A percentile compares a stretch with the other conserved stretches of the same genome.
phyloP scores from a whole-genome alignment of 1,139 yeast species.

The Arxiozyma heterogenica region DNA sequence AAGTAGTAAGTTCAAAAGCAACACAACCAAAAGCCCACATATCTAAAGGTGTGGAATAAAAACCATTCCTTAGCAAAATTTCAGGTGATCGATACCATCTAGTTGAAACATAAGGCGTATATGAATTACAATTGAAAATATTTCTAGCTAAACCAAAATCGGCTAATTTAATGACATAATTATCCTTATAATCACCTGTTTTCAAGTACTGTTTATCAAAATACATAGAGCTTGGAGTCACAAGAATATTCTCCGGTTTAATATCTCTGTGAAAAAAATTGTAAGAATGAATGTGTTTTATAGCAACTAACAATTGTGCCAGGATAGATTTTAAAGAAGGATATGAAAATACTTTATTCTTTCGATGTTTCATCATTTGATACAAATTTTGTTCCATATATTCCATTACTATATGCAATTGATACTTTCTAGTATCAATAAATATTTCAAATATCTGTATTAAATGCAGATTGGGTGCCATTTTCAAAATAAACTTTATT shows the following conservation, averaged over 20 bases:
- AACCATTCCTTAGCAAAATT: slow-evolving; percentile 57
- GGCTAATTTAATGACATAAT: slow-evolving; percentile 68
- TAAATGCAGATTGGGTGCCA: slow-evolving; percentile 64
- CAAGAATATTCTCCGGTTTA: slow-evolving; percentile 83
- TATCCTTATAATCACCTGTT: slow-evolving; percentile 34
- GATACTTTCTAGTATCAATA: slow-evolving; percentile 48
- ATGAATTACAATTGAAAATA: slow-evolving; percentile 44
- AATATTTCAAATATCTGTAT: slow-evolving; percentile 73
- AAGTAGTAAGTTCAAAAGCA: slow-evolving; percentile 69
- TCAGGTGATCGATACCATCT: slow-evolving; percentile 97
- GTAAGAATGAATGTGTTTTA: slow-evolving; percentile 69
- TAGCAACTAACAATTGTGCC: slow-evolving; percentile 63
- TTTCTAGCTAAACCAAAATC: slow-evolving; percentile 87
- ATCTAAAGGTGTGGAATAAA: slow-evolving; percentile 72
- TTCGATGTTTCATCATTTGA: slow-evolving; percentile 57
- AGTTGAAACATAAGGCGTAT: slow-evolving; percentile 80
- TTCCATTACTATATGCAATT: slow-evolving; percentile 81
- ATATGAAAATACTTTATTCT: slow-evolving; percentile 42
- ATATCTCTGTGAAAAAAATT: slow-evolving; percentile 83
- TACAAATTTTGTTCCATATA: slow-evolving; percentile 73
- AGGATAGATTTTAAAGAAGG: slow-evolving; percentile 57
- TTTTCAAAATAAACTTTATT: slow-evolving; percentile 55
- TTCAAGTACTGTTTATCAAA: slow-evolving; percentile 37
- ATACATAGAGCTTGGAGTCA: slow-evolving; percentile 48
- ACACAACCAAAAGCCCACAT: slow-evolving; percentile 93